Evolutionary conservation across 345 rosid genomes (phyloP).

Genomic region (Carallia brachiata): DNA sequence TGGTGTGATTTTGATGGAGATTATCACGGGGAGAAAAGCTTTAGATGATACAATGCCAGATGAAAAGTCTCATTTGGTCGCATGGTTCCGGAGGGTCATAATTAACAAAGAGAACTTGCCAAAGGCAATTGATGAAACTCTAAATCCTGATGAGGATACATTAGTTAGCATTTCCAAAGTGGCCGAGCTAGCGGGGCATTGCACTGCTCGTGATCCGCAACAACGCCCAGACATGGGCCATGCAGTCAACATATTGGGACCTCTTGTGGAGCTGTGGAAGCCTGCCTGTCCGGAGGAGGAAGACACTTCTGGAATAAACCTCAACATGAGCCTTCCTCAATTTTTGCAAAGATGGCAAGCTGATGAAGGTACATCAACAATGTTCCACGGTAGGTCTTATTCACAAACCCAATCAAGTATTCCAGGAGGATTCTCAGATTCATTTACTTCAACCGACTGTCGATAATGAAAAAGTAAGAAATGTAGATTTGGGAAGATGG

Average conservation of each 20-base stretch:
- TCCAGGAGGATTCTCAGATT: conserved; percentile 53
- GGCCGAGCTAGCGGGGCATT: conserved; percentile 89
- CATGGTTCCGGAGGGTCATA: conserved; percentile 75
- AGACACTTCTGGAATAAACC: conserved; percentile 55
- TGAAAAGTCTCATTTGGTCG: conserved; percentile 66
- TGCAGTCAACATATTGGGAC: conserved; percentile 69
- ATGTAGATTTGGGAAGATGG: neutral
- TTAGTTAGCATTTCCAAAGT: conserved; percentile 56
- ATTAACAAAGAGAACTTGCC: conserved; percentile 66
- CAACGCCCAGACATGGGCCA: conserved; percentile 96
- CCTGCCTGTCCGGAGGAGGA: conserved; percentile 68
- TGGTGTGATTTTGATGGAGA: conserved; percentile 88
- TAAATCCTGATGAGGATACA: conserved; percentile 62
- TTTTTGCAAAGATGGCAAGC: conserved; percentile 79
- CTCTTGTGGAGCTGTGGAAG: conserved; percentile 81
- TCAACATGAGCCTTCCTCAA: conserved; percentile 76
- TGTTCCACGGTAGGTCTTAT: conserved; percentile 43
- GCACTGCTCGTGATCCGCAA: conserved; percentile 78
- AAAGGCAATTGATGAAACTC: conserved; percentile 54
- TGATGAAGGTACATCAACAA: conserved; percentile 64
- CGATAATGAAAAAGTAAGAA: conserved; percentile 35
- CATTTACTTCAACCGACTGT: conserved; percentile 58
- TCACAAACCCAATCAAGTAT: conserved; percentile 68
- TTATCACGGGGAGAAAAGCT: conserved; percentile 81
- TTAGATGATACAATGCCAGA: conserved; percentile 68